phyloP scores from a whole-genome alignment of 257 asterid species.

The Dorcoceras hygrometricum region DNA sequence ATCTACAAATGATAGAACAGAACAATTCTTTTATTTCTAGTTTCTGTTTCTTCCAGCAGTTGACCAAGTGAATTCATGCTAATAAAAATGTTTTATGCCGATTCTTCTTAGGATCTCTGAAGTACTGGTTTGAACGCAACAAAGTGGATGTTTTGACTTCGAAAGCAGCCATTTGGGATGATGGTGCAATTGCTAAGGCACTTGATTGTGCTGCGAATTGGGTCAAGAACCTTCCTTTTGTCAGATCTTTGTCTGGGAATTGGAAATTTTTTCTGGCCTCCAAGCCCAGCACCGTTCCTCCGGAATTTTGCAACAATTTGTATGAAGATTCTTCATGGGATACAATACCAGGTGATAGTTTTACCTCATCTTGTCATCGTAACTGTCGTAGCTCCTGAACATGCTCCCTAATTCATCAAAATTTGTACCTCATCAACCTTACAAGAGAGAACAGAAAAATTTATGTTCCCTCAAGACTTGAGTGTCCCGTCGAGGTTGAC shows the following conservation, averaged over 20 bases:
- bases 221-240: constrained; percentile 83
- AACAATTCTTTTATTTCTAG: not conserved
- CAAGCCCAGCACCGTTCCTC: constrained; percentile 53
- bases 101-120: constrained; percentile 63
- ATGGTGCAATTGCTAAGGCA: constrained; percentile 65
- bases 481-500: constrained; percentile 15
- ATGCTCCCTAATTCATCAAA: not conserved
- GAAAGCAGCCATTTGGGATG: constrained; percentile 86
- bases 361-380: constrained; percentile 13
- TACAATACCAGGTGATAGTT: constrained; percentile 69
- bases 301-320: constrained; percentile 49
- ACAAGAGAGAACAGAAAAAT: not conserved
- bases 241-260: constrained; percentile 76
- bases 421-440: not conserved
- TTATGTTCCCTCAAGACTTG: not conserved
- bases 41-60: constrained; percentile 11
- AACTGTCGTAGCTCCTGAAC: constrained; percentile 1
- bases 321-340: constrained; percentile 84
- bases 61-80: constrained; percentile 8
- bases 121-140: constrained; percentile 88
- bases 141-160: constrained; percentile 58
- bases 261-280: constrained; percentile 80
- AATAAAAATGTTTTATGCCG: constrained; percentile 16
- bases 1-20: not conserved
- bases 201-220: constrained; percentile 83